Evolutionary conservation across 2,329 filamentous ascomycete species (phyloP).

Genomic region (Hypoxylon rubiginosum): DNA sequence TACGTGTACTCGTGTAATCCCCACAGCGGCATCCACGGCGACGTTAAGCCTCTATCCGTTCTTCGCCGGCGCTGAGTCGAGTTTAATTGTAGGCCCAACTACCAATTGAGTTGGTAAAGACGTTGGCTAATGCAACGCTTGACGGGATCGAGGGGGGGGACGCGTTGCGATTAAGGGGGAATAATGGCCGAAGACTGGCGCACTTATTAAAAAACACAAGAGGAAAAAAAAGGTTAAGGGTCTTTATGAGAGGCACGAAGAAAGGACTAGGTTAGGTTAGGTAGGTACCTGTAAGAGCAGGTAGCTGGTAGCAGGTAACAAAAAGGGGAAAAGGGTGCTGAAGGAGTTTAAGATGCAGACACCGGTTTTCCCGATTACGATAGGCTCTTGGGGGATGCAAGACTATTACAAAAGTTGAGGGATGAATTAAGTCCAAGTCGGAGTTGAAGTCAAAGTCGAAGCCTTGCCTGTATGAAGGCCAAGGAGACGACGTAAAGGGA

Average conservation of each 20-base stretch:
- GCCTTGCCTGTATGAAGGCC: conserved; percentile 36
- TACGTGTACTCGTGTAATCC: too few species aligned
- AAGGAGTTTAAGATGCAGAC: conserved; percentile 32
- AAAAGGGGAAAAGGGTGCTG: background rate
- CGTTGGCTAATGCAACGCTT: conserved; percentile 31
- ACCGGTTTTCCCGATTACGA: conserved; percentile 32
- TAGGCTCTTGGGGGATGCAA: conserved; percentile 12
- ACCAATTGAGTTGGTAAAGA: conserved; percentile 33
- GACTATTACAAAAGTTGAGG: background rate
- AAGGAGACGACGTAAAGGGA: conserved; percentile 35
- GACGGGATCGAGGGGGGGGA: conserved; percentile 20
- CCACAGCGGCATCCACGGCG: conserved; percentile 20
- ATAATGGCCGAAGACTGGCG: conserved; percentile 7
- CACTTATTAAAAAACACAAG: conserved; percentile 10
- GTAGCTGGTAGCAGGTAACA: too few species aligned
- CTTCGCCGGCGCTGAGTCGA: conserved; percentile 30
- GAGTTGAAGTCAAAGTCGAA: too few species aligned
- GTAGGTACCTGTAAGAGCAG: conserved; percentile 1
- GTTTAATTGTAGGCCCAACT: conserved; percentile 24
- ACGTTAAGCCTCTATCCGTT: conserved; percentile 21
- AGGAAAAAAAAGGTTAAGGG: too few species aligned
- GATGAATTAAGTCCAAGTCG: too few species aligned
- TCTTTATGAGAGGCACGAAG: too few species aligned
- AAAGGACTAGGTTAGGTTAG: too few species aligned
- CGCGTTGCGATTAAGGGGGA: conserved; percentile 33